Evolutionary conservation across 2,329 filamentous ascomycete genomes (phyloP).

Genomic region (Venturia pyrina): DNA sequence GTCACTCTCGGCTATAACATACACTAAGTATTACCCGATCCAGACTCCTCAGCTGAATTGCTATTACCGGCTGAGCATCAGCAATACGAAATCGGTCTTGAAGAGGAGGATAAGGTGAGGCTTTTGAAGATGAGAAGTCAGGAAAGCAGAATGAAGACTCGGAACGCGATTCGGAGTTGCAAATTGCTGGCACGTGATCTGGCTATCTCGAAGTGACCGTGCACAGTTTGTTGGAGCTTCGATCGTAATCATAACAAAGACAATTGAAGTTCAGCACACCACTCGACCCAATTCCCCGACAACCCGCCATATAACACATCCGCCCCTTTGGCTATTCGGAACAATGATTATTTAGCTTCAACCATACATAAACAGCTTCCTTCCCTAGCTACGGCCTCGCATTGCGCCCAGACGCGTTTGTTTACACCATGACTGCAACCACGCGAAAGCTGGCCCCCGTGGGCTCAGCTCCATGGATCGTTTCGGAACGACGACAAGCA

Average conservation of each 20-base stretch:
- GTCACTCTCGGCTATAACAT: background rate
- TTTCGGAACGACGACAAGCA: slow-evolving; percentile 71
- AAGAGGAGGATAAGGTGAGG: background rate
- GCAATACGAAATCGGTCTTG: background rate
- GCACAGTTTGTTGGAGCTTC: background rate
- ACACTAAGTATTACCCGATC: slow-evolving; percentile 1
- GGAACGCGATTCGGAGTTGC: no score
- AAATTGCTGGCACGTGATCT: background rate
- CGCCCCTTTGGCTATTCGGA: background rate
- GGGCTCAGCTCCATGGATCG: slow-evolving; percentile 76
- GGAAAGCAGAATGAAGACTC: background rate
- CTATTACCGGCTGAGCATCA: background rate
- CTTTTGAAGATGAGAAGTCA: background rate
- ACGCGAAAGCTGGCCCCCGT: slow-evolving; percentile 40
- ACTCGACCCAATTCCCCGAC: background rate
- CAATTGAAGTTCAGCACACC: background rate
- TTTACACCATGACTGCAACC: slow-evolving; percentile 16
- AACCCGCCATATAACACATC: background rate
- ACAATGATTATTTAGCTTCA: slow-evolving; percentile 1
- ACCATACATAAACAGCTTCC: background rate
- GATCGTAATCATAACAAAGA: background rate
- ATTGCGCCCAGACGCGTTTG: background rate
- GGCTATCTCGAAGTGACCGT: background rate
- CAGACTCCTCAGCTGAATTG: background rate
- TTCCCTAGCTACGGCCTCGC: background rate